A percentile compares a stretch with the other conserved stretches of the same genome.
Evolutionary conservation across 73 alveolate species (phyloP).

Genomic region (Blepharisma stoltei): DNA sequence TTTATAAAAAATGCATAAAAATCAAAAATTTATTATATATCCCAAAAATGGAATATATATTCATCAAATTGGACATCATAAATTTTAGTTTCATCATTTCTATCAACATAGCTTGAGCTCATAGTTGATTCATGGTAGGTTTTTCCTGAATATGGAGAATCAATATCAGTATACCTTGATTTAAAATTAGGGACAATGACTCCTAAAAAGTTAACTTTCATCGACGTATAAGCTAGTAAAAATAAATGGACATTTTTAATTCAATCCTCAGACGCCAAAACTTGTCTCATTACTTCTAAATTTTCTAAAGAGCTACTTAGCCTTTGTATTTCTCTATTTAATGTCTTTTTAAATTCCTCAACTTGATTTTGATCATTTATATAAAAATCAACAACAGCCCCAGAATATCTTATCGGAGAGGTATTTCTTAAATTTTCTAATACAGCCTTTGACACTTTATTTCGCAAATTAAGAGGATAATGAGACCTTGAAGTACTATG

Average conservation of each 20-base stretch:
- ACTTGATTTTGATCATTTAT: background rate
- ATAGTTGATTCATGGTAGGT: too few relatives aligned
- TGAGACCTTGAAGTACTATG: background rate
- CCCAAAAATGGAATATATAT: too few relatives aligned
- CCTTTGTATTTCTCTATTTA: background rate
- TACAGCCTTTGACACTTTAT: background rate
- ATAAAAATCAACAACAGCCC: background rate
- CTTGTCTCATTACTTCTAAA: background rate
- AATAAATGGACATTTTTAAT: background rate
- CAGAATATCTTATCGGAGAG: background rate
- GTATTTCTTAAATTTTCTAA: background rate
- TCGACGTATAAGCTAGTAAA: background rate
- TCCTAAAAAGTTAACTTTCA: slow-evolving; percentile 6
- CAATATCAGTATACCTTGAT: too few relatives aligned
- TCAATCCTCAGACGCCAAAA: background rate
- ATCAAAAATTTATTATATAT: too few relatives aligned
- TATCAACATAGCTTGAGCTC: too few relatives aligned
- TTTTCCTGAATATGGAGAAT: too few relatives aligned
- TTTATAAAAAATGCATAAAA: too few relatives aligned
- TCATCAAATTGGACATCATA: too few relatives aligned
- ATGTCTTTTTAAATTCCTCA: background rate
- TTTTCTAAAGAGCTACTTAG: background rate
- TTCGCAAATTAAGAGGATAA: too few relatives aligned
- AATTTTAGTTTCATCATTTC: too few relatives aligned
- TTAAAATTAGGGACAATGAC: too few relatives aligned